Base-by-base conservation (phyloP, 2,329 filamentous ascomycete genomes). In the Amesomyces nigricolor region DNA sequence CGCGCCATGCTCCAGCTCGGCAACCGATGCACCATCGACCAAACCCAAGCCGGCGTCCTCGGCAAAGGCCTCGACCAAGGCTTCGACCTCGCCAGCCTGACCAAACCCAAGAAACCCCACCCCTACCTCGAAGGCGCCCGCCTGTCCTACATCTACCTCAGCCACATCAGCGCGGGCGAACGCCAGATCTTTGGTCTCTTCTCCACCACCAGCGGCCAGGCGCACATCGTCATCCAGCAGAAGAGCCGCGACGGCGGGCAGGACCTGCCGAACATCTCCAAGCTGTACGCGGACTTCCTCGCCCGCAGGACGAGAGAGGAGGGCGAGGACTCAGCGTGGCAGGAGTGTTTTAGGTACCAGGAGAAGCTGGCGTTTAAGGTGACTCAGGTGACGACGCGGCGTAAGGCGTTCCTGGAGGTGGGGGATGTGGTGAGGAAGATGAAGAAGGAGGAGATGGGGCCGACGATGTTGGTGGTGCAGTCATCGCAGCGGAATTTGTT, bases 171-270 rank as follows among this genome's bases (percentile, higher is more conserved):
- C 44, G 86, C 91, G 11, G 91, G 91, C 3, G 92, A 99, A 56
- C 82, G 90, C 37, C 91, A 99, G 66, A 86, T 99, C 50, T 97
- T 96, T 69, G 91, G 90, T 0, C 70, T 99, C 5, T 96, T 99
- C 71, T 97, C 92, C 0, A 92, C 90, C 0, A 82, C 83, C 0
- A 86, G 81, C 60, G 80, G 85, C 11, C 85, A 94, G 64, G 94
- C 91, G 0, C 83, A 96, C 64, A 82, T 99, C 49, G 79, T 97
- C 49, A 87, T 96, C n/a, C 78, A 96, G 38, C 91, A 94, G 67
- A 88, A 86, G 65, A 85, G 81, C 45, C 86, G 86, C 62, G 91
- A 96, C 63, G 80, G 83, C 5, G 78, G 75, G 1, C 88, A 95
- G 65, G 89, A 91, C 30, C 78, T 99, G 62, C 94, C 94, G 0